Base-by-base conservation (phyloP, 1,139 yeast species). In the Sugiyamaella grinbergsii region DNA sequence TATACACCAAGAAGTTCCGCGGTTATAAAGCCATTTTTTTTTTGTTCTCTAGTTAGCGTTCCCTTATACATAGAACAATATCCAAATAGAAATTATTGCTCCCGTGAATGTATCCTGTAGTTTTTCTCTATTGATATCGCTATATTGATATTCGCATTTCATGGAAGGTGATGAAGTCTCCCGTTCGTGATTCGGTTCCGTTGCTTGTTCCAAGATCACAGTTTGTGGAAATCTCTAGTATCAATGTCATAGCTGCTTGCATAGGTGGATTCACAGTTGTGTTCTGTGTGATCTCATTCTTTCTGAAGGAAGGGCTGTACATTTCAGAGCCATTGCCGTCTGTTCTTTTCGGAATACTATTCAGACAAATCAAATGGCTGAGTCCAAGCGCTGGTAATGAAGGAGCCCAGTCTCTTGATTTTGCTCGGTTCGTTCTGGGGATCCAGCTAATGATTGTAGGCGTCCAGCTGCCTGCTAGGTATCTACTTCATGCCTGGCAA, bases 371-470 rank as follows among this genome's bases (percentile, higher is more conserved):
- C 2, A 51, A 53, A 38, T 62, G 68, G 60, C 54, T 64, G 7
- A 52, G 53, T 11, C 51, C 54, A 5, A 20, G 29, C 8, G 20
- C 42, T 11, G 19, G 10, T 20, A 29, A 38, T 37, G 49, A 45
- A 31, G 31, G 16, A 15, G 29, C 11, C 4, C 23, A 20, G 13
- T 69, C 75, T 1, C 56, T 65, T 42, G 73, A 71, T 41, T 56
- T 74, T 15, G 61, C 76, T 4, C 55, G 77, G 34, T 58, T 74
- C 6, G 72, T 73, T 11, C 62, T 74, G 38, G 71, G 74, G 20
- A 64, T 74, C 33, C 78, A 74, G 58, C 65, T 74, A 26, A 69
- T 71, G 53, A 64, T 73, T 11, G 70, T 71, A 1, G 73, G 75
- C 2, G 75, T 72, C 2, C 75, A 74, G 53, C 60, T 74, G 15